phyloP scores from a whole-genome alignment of 108 stramenopile genomes.

The Cyclotella sp. region DNA sequence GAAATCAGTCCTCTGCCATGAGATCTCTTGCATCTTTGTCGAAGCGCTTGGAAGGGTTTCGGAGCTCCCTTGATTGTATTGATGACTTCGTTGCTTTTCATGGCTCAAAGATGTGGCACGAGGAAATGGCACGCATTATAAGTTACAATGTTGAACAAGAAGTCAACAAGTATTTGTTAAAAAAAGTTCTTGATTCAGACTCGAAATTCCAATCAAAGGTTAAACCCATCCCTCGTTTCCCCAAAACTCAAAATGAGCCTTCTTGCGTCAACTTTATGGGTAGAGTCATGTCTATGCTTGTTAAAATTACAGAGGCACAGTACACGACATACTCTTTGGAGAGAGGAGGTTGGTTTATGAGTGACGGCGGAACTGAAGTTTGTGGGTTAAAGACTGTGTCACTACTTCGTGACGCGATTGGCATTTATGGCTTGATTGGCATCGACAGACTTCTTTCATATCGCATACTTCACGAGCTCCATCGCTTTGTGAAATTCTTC shows the following conservation, averaged over 20 bases:
- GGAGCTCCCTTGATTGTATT: conserved; percentile 57
- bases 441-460: conserved; percentile 66
- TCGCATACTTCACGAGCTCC: conserved; percentile 53
- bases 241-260: conserved; percentile 42
- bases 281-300: conserved; percentile 50
- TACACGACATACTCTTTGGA: conserved; percentile 60
- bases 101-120: conserved; percentile 69
- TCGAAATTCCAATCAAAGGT: conserved; percentile 57
- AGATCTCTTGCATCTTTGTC: conserved; percentile 36
- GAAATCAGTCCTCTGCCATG: conserved; percentile 39
- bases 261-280: conserved; percentile 66
- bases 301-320: conserved; percentile 54
- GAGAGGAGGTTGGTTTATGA: conserved; percentile 53
- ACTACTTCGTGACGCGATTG: conserved; percentile 50
- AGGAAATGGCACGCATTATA: conserved; percentile 62
- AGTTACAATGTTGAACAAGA: conserved; percentile 67
- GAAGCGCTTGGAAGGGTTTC: conserved; percentile 53
- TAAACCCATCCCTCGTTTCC: conserved; percentile 58
- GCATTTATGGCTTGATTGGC: conserved; percentile 59
- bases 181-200: conserved; percentile 55
- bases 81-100: conserved; percentile 68
- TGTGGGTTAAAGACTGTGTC: conserved; percentile 51
- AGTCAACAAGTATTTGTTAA: conserved; percentile 63
- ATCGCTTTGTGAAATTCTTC: conserved; percentile 57
- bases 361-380: conserved; percentile 46